A percentile compares a stretch with the other conserved stretches of the same genome.
Evolutionary conservation across 2,329 filamentous ascomycete species (phyloP).

Genomic region (Emergomyces africanus): DNA sequence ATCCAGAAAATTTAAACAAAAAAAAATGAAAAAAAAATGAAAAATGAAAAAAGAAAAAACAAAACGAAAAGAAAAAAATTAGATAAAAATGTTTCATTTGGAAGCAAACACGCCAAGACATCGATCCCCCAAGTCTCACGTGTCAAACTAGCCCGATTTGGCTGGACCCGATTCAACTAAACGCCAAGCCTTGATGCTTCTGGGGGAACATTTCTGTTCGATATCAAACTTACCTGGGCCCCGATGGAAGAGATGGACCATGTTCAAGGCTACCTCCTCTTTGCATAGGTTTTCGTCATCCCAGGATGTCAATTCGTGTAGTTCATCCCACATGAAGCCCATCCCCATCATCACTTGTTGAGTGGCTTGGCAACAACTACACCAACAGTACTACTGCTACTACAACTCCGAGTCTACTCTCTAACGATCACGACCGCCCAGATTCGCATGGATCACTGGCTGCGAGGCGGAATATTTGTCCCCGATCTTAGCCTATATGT

Average conservation of each 20-base stretch:
- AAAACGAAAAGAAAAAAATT: not conserved
- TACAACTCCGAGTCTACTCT: too few relatives aligned
- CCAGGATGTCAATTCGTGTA: not conserved
- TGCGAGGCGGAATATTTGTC: not conserved
- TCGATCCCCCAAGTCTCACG: not conserved
- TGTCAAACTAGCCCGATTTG: not conserved
- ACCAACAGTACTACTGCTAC: too few relatives aligned
- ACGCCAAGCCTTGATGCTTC: not conserved
- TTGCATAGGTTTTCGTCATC: not conserved
- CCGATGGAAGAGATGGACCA: not conserved
- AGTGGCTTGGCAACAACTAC: not conserved
- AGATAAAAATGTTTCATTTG: not conserved
- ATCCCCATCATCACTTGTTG: not conserved
- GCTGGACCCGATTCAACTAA: not conserved
- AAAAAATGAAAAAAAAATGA: not conserved
- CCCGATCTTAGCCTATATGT: not conserved
- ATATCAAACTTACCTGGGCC: not conserved
- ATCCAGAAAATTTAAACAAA: not conserved
- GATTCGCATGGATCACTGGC: not conserved
- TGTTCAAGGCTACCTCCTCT: not conserved
- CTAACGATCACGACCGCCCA: not conserved
- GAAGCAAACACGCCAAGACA: not conserved
- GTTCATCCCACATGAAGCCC: not conserved
- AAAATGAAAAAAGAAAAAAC: too few relatives aligned
- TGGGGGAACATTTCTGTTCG: not conserved